These are phyloP conservation scores for Claviceps arundinis DNA, from an alignment of 2,329 filamentous ascomycete species.

Conservation along the genomic window DNA sequence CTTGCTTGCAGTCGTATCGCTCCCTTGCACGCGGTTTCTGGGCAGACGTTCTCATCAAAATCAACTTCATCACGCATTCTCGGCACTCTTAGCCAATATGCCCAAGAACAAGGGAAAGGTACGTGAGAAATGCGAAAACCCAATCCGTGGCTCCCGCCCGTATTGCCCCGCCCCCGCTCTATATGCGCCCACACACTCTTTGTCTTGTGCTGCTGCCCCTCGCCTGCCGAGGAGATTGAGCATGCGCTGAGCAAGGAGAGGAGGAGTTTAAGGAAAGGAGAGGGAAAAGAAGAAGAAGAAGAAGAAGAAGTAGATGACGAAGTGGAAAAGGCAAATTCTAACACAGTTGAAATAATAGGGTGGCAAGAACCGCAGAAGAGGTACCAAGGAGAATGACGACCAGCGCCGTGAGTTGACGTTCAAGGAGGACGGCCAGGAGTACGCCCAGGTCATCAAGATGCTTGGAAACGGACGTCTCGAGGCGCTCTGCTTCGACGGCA, in stretches of 20 bases:
- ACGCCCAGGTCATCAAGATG: conserved; percentile 61
- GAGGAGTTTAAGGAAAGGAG: not conserved
- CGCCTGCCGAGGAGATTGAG: not conserved
- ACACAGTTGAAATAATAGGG: conserved; percentile 44
- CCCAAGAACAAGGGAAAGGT: conserved; percentile 99
- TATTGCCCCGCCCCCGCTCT: conserved; percentile 18
- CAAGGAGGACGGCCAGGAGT: conserved; percentile 89
- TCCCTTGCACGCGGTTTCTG: not conserved
- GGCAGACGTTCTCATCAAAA: not conserved
- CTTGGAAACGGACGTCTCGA: conserved; percentile 88
- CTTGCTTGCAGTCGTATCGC: not conserved
- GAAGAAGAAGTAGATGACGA: not conserved
- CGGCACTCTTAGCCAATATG: conserved; percentile 41
- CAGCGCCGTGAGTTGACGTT: conserved; percentile 98
- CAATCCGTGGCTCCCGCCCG: not conserved
- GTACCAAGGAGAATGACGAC: conserved; percentile 99
- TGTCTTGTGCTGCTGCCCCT: not conserved
- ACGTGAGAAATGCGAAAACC: conserved; percentile 22
- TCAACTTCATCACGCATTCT: not conserved
- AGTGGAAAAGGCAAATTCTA: conserved; percentile 1
- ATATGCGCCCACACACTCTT: conserved; percentile 2
- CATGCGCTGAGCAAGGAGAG: not conserved
- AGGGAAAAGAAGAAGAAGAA: no score
- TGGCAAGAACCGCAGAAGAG: conserved; percentile 95
- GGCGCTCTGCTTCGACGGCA: conserved; percentile 86